These are phyloP conservation scores for Arachis monticola DNA, from an alignment of 331 rosid species.

Conservation along the genomic window DNA sequence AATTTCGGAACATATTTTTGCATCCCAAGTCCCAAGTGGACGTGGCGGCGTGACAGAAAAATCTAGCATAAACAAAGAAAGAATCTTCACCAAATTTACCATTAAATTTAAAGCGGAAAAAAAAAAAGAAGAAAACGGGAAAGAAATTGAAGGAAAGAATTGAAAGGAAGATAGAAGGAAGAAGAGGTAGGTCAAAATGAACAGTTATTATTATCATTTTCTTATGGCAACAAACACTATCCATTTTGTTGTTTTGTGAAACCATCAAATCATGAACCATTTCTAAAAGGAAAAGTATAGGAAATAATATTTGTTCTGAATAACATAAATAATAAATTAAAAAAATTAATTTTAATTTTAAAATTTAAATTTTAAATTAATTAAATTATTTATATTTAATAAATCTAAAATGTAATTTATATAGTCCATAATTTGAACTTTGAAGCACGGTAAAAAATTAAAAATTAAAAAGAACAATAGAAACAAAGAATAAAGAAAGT, in stretches of 20 bases:
- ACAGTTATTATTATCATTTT: constrained; percentile 4
- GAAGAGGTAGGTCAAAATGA: constrained; percentile 34
- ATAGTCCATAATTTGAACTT: not conserved
- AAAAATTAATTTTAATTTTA: too few species aligned
- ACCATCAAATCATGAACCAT: constrained; percentile 22
- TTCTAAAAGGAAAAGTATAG: not conserved
- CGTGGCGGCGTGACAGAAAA: constrained; percentile 36
- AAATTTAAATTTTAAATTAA: too few species aligned
- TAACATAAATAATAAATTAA: too few species aligned
- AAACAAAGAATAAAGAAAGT: constrained; percentile 23
- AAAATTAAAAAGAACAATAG: not conserved
- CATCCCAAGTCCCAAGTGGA: constrained; percentile 4
- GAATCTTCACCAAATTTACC: constrained; percentile 24
- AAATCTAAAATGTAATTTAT: not conserved
- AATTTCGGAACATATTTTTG: constrained; percentile 12
- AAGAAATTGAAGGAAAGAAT: not conserved
- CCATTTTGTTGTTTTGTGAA: constrained; percentile 17
- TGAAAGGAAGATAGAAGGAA: not conserved
- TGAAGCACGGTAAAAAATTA: constrained; percentile 11
- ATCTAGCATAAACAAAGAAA: constrained; percentile 28
- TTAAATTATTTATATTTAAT: too few species aligned
- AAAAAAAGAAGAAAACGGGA: not conserved
- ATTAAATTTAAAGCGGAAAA: too few species aligned
- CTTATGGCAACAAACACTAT: not conserved
- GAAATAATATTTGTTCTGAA: too few species aligned